These are phyloP conservation scores for Cornus kousa DNA, from an alignment of 148 eudicot genomes.

Conservation along the genomic window DNA sequence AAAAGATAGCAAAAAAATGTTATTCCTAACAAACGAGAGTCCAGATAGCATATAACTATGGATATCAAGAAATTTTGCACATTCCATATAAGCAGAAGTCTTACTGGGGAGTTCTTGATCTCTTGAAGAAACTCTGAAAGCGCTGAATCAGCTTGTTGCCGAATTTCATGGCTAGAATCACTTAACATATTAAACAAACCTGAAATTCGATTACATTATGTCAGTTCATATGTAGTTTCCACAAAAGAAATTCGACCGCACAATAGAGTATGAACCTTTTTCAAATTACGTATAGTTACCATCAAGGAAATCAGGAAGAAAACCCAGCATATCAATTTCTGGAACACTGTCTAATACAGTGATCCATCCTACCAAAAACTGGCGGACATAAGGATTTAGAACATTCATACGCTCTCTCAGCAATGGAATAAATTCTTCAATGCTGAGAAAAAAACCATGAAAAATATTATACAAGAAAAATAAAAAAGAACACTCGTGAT, in stretches of 20 bases:
- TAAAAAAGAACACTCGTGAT: background rate
- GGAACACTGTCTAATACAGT: slow-evolving; percentile 98
- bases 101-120: slow-evolving; percentile 95
- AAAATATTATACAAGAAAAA: background rate
- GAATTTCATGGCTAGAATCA: slow-evolving; percentile 92
- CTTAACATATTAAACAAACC: slow-evolving; percentile 98
- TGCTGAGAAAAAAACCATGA: slow-evolving; percentile 44
- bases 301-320: slow-evolving; percentile 99
- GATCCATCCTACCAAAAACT: slow-evolving; percentile 98
- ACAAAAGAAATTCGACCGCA: slow-evolving; percentile 1
- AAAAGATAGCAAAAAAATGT: background rate
- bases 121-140: slow-evolving; percentile 96
- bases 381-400: slow-evolving; percentile 93
- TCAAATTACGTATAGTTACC: slow-evolving; percentile 45
- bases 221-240: background rate
- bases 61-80: background rate
- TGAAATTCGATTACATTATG: slow-evolving; percentile 32
- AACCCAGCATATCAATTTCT: slow-evolving; percentile 97
- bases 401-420: slow-evolving; percentile 98
- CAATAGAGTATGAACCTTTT: background rate
- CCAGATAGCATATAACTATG: background rate
- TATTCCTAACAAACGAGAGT: background rate
- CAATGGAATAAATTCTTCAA: slow-evolving; percentile 98
- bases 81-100: slow-evolving; percentile 18
- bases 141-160: slow-evolving; percentile 99